A percentile compares a stretch with the other conserved stretches of the same genome.
Evolutionary conservation across 2,329 filamentous ascomycete species (phyloP).

Genomic region (Dothistroma pini): DNA sequence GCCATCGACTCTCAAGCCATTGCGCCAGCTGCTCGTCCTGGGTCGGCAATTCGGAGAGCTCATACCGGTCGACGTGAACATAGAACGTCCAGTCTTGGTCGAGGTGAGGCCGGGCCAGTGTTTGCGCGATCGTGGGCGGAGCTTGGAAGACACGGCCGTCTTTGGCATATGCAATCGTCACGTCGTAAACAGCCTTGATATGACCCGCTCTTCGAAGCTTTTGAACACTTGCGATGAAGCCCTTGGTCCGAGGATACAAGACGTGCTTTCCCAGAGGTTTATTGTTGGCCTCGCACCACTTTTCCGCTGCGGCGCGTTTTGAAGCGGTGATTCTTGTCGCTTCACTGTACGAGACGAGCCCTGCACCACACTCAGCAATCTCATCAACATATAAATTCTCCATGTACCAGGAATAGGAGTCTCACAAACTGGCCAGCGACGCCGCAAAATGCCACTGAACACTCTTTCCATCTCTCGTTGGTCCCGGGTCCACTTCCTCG

Average conservation of each 20-base stretch:
- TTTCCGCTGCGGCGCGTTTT: constrained; percentile 51
- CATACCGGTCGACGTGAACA: constrained; percentile 35
- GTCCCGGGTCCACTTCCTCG: constrained; percentile 57
- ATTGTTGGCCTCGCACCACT: constrained; percentile 52
- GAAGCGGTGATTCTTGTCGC: constrained; percentile 56
- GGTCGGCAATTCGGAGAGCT: constrained; percentile 29
- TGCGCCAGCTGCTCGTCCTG: constrained; percentile 30
- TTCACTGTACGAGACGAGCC: constrained; percentile 64
- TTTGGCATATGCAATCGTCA: constrained; percentile 39
- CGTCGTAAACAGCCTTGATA: constrained; percentile 38
- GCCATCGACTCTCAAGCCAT: constrained; percentile 38
- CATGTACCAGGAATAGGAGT: constrained; percentile 10
- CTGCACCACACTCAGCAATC: constrained; percentile 34
- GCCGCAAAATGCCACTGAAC: constrained; percentile 52
- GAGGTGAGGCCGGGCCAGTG: constrained; percentile 27
- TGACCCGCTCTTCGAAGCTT: constrained; percentile 42
- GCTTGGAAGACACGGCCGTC: constrained; percentile 28
- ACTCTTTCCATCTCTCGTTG: constrained; percentile 54
- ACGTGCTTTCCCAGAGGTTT: constrained; percentile 55
- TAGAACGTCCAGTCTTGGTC: constrained; percentile 30
- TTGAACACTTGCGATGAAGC: constrained; percentile 58
- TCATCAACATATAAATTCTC: not conserved
- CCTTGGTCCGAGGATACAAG: constrained; percentile 58
- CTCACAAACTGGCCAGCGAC: constrained; percentile 57
- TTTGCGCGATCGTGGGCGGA: constrained; percentile 34